Evolutionary conservation across 2,329 filamentous ascomycete species (phyloP).

Genomic region (Diaporthe velutina): DNA sequence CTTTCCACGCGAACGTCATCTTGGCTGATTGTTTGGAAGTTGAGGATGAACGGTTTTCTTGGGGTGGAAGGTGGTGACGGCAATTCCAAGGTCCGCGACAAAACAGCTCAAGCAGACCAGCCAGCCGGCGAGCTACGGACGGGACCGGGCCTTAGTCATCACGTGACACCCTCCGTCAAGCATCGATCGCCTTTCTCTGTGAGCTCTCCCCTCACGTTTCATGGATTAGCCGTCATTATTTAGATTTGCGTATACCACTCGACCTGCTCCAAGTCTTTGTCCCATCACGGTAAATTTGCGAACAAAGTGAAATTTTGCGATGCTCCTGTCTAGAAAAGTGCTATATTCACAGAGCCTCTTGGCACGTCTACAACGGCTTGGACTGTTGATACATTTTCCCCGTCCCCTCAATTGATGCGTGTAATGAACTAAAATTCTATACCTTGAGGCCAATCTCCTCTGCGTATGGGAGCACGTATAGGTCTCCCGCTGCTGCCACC

Average conservation of each 20-base stretch:
- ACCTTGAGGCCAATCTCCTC: conserved; percentile 95
- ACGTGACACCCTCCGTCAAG: conserved; percentile 17
- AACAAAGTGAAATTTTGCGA: conserved; percentile 35
- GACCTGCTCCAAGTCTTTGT: neutral
- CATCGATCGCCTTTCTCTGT: neutral
- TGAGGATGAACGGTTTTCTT: conserved; percentile 21
- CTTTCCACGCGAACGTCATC: conserved; percentile 99
- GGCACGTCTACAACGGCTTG: conserved; percentile 54
- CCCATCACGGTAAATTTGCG: neutral
- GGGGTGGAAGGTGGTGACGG: conserved; percentile 19
- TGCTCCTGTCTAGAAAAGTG: conserved; percentile 55
- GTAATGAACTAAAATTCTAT: conserved; percentile 66
- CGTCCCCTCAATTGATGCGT: conserved; percentile 39
- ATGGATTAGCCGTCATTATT: neutral
- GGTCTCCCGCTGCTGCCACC: conserved; percentile 90
- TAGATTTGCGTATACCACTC: too few relatives aligned
- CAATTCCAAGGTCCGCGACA: conserved; percentile 34
- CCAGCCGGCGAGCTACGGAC: conserved; percentile 29
- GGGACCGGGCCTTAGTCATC: conserved; percentile 28
- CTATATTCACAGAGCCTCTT: conserved; percentile 60
- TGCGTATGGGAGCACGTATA: conserved; percentile 90
- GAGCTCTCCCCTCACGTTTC: neutral
- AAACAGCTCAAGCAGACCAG: conserved; percentile 38
- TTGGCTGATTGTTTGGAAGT: conserved; percentile 61
- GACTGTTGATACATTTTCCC: conserved; percentile 58